Evolutionary conservation across 495 filamentous ascomycete genomes (phyloP).

Genomic region (Tricharina praecox): DNA sequence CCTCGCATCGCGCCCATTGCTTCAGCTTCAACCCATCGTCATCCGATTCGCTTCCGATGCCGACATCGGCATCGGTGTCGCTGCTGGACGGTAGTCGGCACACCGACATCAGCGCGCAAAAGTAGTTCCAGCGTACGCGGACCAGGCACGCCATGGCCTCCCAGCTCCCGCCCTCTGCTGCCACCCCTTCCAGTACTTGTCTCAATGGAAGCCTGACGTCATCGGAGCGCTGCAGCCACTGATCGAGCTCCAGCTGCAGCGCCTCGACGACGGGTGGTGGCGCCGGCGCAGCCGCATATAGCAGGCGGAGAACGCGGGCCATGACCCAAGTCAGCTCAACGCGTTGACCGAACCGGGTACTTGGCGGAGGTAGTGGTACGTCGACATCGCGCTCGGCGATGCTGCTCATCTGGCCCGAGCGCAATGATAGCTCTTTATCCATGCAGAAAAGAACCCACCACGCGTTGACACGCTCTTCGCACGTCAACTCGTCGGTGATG

Average conservation of each 20-base stretch:
- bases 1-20: background rate
- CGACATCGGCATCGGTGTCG: too few relatives aligned
- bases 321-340: background rate
- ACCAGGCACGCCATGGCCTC: background rate
- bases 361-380: background rate
- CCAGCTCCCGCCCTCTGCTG: background rate
- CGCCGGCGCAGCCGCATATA: background rate
- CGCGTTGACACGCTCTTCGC: background rate
- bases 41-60: background rate
- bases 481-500: background rate
- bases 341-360: background rate
- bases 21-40: background rate
- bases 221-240: background rate
- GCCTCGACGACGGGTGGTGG: background rate
- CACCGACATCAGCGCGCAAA: background rate
- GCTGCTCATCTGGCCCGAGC: background rate
- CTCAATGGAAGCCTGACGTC: background rate
- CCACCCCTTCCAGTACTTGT: too few relatives aligned
- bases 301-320: background rate
- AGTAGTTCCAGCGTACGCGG: background rate
- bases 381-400: background rate
- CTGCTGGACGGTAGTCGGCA: background rate
- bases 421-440: background rate
- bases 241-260: background rate
- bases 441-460: slow-evolving; percentile 1